Conservation (phyloP, 176 grass and related monocot genomes). For the Metroxylon sagu region DNA sequence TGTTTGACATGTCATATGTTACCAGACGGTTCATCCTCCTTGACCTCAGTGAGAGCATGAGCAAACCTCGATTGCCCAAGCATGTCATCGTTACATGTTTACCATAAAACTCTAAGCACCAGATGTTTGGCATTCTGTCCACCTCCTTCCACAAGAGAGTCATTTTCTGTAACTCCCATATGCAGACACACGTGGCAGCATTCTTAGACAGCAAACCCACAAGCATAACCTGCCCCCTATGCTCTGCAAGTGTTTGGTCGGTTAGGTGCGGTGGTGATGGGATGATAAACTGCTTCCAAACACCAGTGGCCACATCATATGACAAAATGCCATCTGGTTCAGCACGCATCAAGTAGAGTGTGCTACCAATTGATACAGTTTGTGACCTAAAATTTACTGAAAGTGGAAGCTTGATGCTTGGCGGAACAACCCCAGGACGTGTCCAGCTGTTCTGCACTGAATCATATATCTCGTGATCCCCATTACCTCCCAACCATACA, state of each 20-base stretch:
- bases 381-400: conserved; percentile 94
- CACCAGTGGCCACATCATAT: conserved; percentile 56
- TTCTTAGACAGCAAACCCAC: conserved; percentile 92
- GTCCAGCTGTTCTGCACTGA: conserved; percentile 58
- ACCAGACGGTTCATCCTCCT: conserved; percentile 74
- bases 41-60: conserved; percentile 90
- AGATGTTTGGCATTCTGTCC: conserved; percentile 99
- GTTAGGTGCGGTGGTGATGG: conserved; percentile 64
- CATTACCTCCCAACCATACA: conserved; percentile 70
- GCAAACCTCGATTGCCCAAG: conserved; percentile 87
- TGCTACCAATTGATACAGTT: conserved; percentile 58
- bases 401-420: conserved; percentile 70
- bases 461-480: conserved; percentile 70
- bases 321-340: conserved; percentile 95
- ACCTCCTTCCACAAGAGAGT: conserved; percentile 99
- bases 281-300: conserved; percentile 86
- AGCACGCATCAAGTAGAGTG: conserved; percentile 84
- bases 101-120: conserved; percentile 98
- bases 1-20: conserved; percentile 58
- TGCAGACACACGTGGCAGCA: conserved; percentile 79
- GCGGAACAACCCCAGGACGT: conserved; percentile 42
- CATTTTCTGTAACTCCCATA: conserved; percentile 99
- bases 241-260: conserved; percentile 77
- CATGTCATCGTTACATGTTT: conserved; percentile 97
- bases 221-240: conserved; percentile 76